phyloP scores from a whole-genome alignment of 2,329 filamentous ascomycete species.

The Aspergillus clavatus region DNA sequence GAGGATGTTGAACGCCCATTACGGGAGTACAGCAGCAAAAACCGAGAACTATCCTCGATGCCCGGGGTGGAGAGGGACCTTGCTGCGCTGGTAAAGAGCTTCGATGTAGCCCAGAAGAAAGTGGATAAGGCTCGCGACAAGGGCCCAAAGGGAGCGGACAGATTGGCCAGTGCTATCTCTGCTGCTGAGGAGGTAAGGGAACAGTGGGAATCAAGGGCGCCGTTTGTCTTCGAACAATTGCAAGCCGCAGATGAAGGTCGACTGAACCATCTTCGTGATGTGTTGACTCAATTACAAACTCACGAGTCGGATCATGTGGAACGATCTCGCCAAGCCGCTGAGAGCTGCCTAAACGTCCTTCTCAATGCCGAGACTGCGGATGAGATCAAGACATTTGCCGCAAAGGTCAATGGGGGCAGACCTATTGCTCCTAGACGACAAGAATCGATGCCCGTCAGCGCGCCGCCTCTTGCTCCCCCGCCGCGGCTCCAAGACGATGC shows the following conservation, averaged over 20 bases:
- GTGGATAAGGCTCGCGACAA: conserved; percentile 79
- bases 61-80: conserved; percentile 77
- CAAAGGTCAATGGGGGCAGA: conserved; percentile 36
- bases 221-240: conserved; percentile 88
- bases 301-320: conserved; percentile 86
- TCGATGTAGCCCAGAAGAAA: conserved; percentile 79
- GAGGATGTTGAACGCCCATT: conserved; percentile 81
- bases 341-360: conserved; percentile 73
- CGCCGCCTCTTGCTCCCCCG: conserved; percentile 35
- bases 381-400: conserved; percentile 62
- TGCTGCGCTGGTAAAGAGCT: conserved; percentile 70
- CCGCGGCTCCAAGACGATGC: conserved; percentile 48
- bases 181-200: conserved; percentile 72
- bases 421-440: conserved; percentile 25
- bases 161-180: conserved; percentile 67
- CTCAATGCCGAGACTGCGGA: conserved; percentile 81
- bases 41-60: conserved; percentile 74
- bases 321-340: conserved; percentile 66
- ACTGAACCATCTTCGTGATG: conserved; percentile 82
- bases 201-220: conserved; percentile 91
- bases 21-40: conserved; percentile 66
- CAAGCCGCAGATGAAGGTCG: conserved; percentile 87
- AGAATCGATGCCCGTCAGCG: conserved; percentile 21
- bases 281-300: conserved; percentile 87
- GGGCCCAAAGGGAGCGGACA: conserved; percentile 66